Conservation (phyloP, 1,139 yeast species). For the Magnusiomyces sp. region DNA sequence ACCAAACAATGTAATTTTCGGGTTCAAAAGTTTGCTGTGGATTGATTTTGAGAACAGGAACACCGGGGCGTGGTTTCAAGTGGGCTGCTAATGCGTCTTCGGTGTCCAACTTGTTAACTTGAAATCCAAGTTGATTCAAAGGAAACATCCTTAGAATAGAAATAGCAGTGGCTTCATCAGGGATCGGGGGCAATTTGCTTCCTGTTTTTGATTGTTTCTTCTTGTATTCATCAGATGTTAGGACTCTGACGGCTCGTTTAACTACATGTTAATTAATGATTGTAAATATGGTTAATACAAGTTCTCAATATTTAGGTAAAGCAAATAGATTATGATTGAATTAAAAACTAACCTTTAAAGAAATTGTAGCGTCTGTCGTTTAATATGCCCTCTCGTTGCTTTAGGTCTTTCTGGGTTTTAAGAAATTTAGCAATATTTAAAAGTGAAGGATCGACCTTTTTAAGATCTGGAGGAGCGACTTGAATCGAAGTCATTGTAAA, state of each 20-base stretch:
- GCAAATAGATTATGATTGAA: not conserved
- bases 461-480: conserved; percentile 31
- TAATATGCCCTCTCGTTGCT: conserved; percentile 72
- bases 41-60: conserved; percentile 60
- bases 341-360: conserved; percentile 47
- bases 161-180: conserved; percentile 48
- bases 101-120: conserved; percentile 51
- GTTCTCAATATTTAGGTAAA: not conserved
- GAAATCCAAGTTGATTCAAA: conserved; percentile 64
- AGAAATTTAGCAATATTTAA: conserved; percentile 62
- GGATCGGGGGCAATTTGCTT: conserved; percentile 54
- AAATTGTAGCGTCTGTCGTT: conserved; percentile 67
- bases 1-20: conserved; percentile 85
- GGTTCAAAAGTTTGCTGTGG: conserved; percentile 65
- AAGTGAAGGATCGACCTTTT: conserved; percentile 36
- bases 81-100: conserved; percentile 58
- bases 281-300: not conserved
- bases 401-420: conserved; percentile 55
- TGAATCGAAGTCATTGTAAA: conserved; percentile 21
- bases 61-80: conserved; percentile 60
- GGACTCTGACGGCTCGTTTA: conserved; percentile 75
- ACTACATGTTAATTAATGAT: conserved; percentile 15
- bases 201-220: conserved; percentile 42
- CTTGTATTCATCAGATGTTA: conserved; percentile 64
- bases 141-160: conserved; percentile 60